Conservation (phyloP, 805 yeast species). For the Wickerhamomyces tratensis region DNA sequence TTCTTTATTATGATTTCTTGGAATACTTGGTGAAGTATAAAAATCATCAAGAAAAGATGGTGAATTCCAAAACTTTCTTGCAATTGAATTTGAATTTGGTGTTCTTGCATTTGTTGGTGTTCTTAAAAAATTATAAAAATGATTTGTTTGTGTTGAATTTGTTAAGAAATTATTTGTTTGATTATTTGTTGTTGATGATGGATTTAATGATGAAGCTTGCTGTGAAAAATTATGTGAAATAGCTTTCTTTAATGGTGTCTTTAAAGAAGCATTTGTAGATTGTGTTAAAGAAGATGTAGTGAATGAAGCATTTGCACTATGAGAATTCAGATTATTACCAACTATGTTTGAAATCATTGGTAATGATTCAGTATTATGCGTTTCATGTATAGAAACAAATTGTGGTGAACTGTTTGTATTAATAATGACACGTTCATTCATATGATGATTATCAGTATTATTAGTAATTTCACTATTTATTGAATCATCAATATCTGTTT, state of each 20-base stretch:
- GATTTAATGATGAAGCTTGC: too few relatives aligned
- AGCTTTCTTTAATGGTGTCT: constrained; percentile 24
- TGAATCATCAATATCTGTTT: too few relatives aligned
- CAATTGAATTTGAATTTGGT: constrained; percentile 26
- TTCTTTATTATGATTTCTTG: constrained; percentile 18
- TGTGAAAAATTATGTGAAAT: background rate
- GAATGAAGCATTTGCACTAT: background rate
- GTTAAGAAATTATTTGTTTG: background rate
- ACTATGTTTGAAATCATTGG: background rate
- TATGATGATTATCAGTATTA: background rate
- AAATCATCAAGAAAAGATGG: constrained; percentile 62
- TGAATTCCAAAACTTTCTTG: constrained; percentile 52
- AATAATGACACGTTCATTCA: background rate
- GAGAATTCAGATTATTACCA: background rate
- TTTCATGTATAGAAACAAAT: too few relatives aligned
- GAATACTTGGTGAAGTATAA: constrained; percentile 39
- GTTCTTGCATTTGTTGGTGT: constrained; percentile 22
- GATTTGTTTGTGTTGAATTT: constrained; percentile 6
- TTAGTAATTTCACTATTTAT: background rate
- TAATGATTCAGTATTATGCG: too few relatives aligned
- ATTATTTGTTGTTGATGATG: too few relatives aligned
- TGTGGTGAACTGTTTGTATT: background rate
- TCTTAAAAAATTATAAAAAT: constrained; percentile 13
- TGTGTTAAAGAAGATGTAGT: constrained; percentile 13
- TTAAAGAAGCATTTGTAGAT: constrained; percentile 23